phyloP scores from a whole-genome alignment of 2,329 filamentous ascomycete genomes.

The Plectosphaerella sp. region DNA sequence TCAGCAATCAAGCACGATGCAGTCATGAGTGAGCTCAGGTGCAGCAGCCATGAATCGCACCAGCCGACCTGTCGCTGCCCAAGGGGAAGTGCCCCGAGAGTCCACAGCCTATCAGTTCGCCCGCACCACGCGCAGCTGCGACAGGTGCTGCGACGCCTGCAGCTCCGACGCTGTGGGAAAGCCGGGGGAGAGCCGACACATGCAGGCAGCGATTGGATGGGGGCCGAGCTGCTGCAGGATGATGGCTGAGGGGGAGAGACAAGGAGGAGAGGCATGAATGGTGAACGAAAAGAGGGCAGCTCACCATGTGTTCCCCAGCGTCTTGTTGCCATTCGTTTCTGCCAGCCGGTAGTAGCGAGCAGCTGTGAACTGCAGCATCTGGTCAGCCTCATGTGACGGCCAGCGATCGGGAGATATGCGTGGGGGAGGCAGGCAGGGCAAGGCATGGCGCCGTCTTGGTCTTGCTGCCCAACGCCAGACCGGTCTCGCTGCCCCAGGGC shows the following conservation, averaged over 20 bases:
- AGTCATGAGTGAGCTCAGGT: background rate
- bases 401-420: background rate
- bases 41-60: background rate
- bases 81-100: slow-evolving; percentile 1
- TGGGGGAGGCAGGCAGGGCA: background rate
- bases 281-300: slow-evolving; percentile 29
- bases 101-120: slow-evolving; percentile 27
- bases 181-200: background rate
- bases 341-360: slow-evolving; percentile 91
- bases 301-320: slow-evolving; percentile 91
- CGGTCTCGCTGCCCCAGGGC: too few species aligned
- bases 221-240: too few species aligned
- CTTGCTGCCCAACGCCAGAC: background rate
- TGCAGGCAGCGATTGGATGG: background rate
- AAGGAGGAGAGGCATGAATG: slow-evolving; percentile 5
- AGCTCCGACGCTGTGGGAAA: slow-evolving; percentile 7
- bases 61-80: slow-evolving; percentile 2
- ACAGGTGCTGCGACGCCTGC: slow-evolving; percentile 13
- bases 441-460: background rate
- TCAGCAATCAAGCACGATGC: background rate
- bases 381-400: slow-evolving; percentile 47
- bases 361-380: slow-evolving; percentile 59
- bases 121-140: slow-evolving; percentile 21
- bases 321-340: slow-evolving; percentile 84
- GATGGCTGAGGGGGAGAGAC: slow-evolving; percentile 1